Conservation (phyloP, 169 alveolate species). For the Plasmodium gonderi region DNA sequence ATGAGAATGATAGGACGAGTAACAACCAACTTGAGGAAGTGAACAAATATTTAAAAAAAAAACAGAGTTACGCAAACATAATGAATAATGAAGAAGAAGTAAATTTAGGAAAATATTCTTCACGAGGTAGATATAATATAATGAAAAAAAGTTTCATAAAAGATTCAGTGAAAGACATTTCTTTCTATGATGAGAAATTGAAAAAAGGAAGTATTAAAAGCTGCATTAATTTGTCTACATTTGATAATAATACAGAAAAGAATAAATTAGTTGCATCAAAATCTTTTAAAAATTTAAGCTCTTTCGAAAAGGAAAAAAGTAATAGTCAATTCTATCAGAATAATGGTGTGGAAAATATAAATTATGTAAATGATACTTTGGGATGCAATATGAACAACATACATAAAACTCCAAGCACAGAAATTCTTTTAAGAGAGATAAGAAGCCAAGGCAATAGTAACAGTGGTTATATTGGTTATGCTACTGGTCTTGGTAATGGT, state of each 20-base stretch:
- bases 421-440: constrained; percentile 10
- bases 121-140: not conserved
- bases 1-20: not conserved
- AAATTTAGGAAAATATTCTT: not conserved
- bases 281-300: not conserved
- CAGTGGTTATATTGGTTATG: not conserved
- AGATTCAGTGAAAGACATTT: not conserved
- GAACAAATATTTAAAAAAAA: not conserved
- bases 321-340: not conserved
- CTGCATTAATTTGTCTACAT: not conserved
- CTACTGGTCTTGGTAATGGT: not conserved
- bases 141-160: not conserved
- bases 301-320: not conserved
- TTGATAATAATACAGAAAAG: not conserved
- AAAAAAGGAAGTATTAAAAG: constrained; percentile 6
- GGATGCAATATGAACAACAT: not conserved
- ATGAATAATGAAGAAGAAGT: not conserved
- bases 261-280: not conserved
- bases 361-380: not conserved
- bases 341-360: not conserved
- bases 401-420: constrained; percentile 60
- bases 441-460: constrained; percentile 37
- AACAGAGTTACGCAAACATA: not conserved
- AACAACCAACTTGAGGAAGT: not conserved
- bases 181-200: not conserved